phyloP scores from a whole-genome alignment of 2,329 filamentous ascomycete genomes.

The Cladosporium sp. region DNA sequence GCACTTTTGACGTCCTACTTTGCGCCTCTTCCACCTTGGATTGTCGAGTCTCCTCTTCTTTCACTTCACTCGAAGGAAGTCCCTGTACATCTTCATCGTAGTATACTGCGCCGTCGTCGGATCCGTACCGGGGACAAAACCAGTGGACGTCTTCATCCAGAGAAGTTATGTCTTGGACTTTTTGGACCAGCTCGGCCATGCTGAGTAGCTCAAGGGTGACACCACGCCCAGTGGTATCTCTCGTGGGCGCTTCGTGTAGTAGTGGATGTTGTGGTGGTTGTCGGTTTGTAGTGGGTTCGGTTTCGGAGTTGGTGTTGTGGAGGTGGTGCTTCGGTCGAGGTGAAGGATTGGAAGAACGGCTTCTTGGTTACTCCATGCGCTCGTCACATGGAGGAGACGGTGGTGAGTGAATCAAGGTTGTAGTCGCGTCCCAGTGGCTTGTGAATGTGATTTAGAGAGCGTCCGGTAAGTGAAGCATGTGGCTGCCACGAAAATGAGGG shows the following conservation, averaged over 20 bases:
- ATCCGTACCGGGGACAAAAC: slow-evolving; percentile 43
- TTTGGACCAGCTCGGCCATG: slow-evolving; percentile 18
- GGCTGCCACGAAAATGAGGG: too few relatives aligned
- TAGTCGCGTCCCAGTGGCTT: too few relatives aligned
- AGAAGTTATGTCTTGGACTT: slow-evolving; percentile 23
- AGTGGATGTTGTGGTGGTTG: neutral
- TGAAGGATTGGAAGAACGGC: neutral
- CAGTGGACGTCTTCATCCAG: slow-evolving; percentile 39
- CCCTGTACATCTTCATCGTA: slow-evolving; percentile 43
- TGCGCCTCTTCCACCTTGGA: slow-evolving; percentile 37
- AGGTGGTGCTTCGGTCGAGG: neutral
- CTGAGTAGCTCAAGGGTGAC: neutral
- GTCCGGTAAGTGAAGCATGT: too few relatives aligned
- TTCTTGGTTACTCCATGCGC: too few relatives aligned
- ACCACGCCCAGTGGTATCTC: too few relatives aligned
- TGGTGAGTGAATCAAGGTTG: too few relatives aligned
- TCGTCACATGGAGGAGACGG: too few relatives aligned
- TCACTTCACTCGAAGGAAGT: slow-evolving; percentile 21
- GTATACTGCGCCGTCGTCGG: slow-evolving; percentile 34
- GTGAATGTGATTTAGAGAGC: too few relatives aligned
- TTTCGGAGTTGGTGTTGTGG: neutral
- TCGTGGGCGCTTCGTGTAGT: neutral
- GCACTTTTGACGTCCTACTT: slow-evolving; percentile 36
- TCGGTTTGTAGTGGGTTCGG: neutral
- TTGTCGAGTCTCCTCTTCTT: slow-evolving; percentile 19